phyloP scores from a whole-genome alignment of 1,284 basidiomycete species.

The Tilletiaria anomala region DNA sequence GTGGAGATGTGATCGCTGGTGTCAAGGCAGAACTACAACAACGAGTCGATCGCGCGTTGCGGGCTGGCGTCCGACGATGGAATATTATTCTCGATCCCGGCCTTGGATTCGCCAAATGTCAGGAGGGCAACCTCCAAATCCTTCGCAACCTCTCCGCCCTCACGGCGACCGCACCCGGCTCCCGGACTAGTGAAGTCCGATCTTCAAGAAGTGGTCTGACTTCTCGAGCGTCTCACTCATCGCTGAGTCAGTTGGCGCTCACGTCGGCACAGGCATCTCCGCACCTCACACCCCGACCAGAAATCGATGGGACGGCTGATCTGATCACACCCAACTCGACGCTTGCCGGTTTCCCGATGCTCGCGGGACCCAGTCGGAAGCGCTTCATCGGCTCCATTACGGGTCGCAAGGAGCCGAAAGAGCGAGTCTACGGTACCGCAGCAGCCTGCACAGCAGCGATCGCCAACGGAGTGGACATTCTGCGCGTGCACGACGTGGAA shows the following conservation, averaged over 20 bases:
- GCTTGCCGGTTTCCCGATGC: constrained; percentile 21
- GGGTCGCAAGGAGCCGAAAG: constrained; percentile 47
- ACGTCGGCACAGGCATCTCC: not conserved
- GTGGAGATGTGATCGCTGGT: constrained; percentile 51
- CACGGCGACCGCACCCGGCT: not conserved
- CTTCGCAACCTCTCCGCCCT: constrained; percentile 6
- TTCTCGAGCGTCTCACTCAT: not conserved
- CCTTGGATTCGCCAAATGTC: constrained; percentile 81
- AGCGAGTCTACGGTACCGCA: constrained; percentile 66
- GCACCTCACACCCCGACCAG: not conserved
- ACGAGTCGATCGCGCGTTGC: constrained; percentile 57
- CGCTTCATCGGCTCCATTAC: constrained; percentile 17
- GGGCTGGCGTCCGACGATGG: constrained; percentile 71
- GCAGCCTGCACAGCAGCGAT: constrained; percentile 63
- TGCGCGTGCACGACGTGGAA: constrained; percentile 70
- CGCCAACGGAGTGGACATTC: constrained; percentile 52
- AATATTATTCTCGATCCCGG: constrained; percentile 83
- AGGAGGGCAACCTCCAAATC: constrained; percentile 59
- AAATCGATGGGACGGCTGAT: not conserved
- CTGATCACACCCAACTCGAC: constrained; percentile 11
- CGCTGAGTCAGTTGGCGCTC: not conserved
- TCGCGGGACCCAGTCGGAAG: constrained; percentile 31
- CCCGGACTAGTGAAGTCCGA: not conserved
- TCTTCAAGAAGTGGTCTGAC: not conserved
- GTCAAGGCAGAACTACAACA: constrained; percentile 60